A percentile compares a stretch with the other conserved stretches of the same genome.
Conservation (phyloP, 495 filamentous ascomycete genomes). For the Bryoglossum gracile region DNA sequence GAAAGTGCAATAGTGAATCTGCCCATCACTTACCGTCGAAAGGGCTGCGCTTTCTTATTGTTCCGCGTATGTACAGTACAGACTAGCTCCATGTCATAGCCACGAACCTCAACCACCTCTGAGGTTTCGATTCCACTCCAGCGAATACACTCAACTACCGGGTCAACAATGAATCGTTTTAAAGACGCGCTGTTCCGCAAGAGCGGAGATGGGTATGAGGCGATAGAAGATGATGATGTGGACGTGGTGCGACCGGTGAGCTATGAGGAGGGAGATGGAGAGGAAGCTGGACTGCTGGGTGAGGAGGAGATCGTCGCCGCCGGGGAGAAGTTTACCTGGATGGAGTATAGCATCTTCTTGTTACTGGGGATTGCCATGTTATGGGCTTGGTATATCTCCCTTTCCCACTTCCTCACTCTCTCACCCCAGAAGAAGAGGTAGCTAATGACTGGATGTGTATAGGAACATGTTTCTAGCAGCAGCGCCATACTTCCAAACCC, state of each 20-base stretch:
- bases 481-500: slow-evolving; percentile 82
- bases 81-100: no score
- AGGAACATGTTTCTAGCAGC: slow-evolving; percentile 99
- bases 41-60: no score
- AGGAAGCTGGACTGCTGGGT: slow-evolving; percentile 23
- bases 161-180: no score
- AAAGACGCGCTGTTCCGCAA: slow-evolving; percentile 34
- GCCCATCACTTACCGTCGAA: no score
- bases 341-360: slow-evolving; percentile 79
- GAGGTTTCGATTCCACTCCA: no score
- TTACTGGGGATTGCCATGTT: slow-evolving; percentile 90
- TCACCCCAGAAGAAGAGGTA: no score
- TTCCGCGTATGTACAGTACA: no score
- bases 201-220: slow-evolving; percentile 49
- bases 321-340: slow-evolving; percentile 55
- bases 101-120: no score
- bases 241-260: slow-evolving; percentile 18
- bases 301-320: slow-evolving; percentile 15
- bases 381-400: slow-evolving; percentile 73
- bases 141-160: no score
- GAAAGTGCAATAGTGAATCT: no score
- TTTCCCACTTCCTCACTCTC: slow-evolving; percentile 20
- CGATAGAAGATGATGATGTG: slow-evolving; percentile 40
- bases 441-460: no score
- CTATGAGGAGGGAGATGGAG: slow-evolving; percentile 28